Evolutionary conservation across 1,139 yeast genomes (phyloP).

Genomic region (Suhomyces maxii): DNA sequence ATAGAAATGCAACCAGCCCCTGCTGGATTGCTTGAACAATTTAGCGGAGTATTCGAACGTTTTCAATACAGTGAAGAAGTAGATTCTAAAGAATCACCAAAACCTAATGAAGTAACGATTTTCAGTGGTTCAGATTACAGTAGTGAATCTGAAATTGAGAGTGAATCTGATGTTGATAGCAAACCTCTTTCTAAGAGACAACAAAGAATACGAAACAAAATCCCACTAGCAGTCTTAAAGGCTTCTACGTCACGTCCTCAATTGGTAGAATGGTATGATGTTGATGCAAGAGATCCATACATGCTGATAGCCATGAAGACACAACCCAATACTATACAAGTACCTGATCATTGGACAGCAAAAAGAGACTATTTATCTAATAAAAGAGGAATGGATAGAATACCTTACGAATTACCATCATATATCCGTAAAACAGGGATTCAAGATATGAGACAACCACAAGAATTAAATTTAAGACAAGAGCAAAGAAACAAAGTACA

Average conservation of each 20-base stretch:
- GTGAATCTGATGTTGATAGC: slow-evolving; percentile 6
- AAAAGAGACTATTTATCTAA: slow-evolving; percentile 79
- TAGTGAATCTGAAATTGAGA: slow-evolving; percentile 14
- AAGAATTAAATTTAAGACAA: slow-evolving; percentile 60
- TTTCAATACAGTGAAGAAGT: slow-evolving; percentile 35
- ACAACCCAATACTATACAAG: slow-evolving; percentile 65
- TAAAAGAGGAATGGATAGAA: slow-evolving; percentile 67
- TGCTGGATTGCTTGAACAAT: slow-evolving; percentile 26
- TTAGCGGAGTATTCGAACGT: slow-evolving; percentile 40
- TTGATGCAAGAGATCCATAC: slow-evolving; percentile 78
- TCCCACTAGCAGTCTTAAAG: slow-evolving; percentile 71
- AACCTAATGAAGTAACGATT: background rate
- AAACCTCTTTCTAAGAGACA: slow-evolving; percentile 40
- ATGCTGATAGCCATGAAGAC: slow-evolving; percentile 66
- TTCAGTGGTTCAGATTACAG: slow-evolving; percentile 9
- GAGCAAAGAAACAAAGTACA: slow-evolving; percentile 82
- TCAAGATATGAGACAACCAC: slow-evolving; percentile 76
- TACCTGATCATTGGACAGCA: slow-evolving; percentile 83
- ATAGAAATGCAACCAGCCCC: background rate
- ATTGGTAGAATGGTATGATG: slow-evolving; percentile 82
- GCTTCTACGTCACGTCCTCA: slow-evolving; percentile 63
- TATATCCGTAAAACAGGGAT: slow-evolving; percentile 85
- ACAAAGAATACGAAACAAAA: slow-evolving; percentile 49
- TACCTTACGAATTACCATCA: slow-evolving; percentile 75
- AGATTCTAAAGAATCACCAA: slow-evolving; percentile 14